A percentile compares a stretch with the other conserved stretches of the same genome.
These are phyloP conservation scores for Candolleomyces aberdarensis DNA, from an alignment of 768 basidiomycete genomes.

Conservation along the genomic window DNA sequence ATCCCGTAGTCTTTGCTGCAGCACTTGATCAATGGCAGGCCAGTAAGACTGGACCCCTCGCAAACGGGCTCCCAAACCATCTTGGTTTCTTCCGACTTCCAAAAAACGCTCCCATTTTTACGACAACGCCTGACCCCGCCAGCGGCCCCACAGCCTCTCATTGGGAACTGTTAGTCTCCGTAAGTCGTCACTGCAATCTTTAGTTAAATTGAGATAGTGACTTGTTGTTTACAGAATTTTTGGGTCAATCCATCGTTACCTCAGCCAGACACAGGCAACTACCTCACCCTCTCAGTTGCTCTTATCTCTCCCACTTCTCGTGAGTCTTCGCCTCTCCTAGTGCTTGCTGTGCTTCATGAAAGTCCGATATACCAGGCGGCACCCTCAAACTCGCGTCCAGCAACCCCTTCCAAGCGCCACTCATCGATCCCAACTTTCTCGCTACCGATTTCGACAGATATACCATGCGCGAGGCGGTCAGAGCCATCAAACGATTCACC, in stretches of 20 bases:
- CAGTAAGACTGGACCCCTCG: slow-evolving; percentile 19
- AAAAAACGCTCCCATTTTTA: slow-evolving; percentile 3
- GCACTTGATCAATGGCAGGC: slow-evolving; percentile 9
- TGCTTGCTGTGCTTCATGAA: not conserved
- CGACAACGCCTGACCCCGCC: slow-evolving; percentile 3
- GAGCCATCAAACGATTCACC: slow-evolving; percentile 17
- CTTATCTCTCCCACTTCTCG: slow-evolving; percentile 25
- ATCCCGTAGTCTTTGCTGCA: slow-evolving; percentile 3
- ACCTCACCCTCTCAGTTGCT: slow-evolving; percentile 16
- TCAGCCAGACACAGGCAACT: slow-evolving; percentile 17
- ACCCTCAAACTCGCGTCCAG: slow-evolving; percentile 15
- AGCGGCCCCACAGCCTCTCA: slow-evolving; percentile 6
- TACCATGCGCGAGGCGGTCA: slow-evolving; percentile 20
- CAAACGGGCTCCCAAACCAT: slow-evolving; percentile 11
- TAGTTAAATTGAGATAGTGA: not conserved
- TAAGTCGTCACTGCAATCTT: not conserved
- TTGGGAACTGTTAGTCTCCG: slow-evolving; percentile 6
- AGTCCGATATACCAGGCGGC: slow-evolving; percentile 10
- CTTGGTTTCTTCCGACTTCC: slow-evolving; percentile 11
- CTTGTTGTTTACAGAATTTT: not conserved
- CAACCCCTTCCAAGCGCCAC: slow-evolving; percentile 21
- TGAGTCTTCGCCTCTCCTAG: slow-evolving; percentile 24
- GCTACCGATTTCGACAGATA: slow-evolving; percentile 21
- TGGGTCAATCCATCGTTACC: slow-evolving; percentile 1
- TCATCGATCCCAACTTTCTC: slow-evolving; percentile 39